Base-by-base conservation (phyloP, 163 green algal genomes). In the Smithsoniella earleae region DNA sequence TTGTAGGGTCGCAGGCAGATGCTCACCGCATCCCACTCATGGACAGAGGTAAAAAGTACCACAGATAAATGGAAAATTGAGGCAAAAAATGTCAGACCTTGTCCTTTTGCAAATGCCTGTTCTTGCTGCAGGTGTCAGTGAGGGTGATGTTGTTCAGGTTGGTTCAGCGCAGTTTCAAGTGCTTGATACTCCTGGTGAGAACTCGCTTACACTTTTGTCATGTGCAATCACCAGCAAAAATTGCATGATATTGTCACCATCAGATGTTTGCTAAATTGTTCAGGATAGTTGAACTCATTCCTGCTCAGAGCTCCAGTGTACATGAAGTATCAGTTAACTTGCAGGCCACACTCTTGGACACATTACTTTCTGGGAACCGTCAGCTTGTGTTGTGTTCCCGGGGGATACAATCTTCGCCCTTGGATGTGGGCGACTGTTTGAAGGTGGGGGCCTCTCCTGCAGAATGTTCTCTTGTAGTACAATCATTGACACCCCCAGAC, bases 301-400 rank as follows among this genome's bases (percentile, higher is more conserved):
- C 73, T n/a, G 43, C 2, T 62, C 31, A 54, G 3, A 46, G 20
- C 20, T 2, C 76, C 54, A 46, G 66, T 75, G 18, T 25, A 6
- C 66, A n/a, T 74, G 80, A 69, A 80, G 84, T 4, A 5, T 81
- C 8, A 52, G 83, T 62, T 80, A 86, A 80, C 66, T 45, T 2
- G 83, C 90, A 27, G 89, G 91, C 2, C 92, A 98, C 82, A 98
- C 92, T 2, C 73, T 77, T 18, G 92, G 93, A 1, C 94, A 98
- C 81, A 88, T 97, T 62, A 88, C 80, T 0, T 91, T 90, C 44
- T 94, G 89, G 81, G 87, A 95, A 46, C 84, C 87, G 1, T 54
- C 79, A 25, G 75, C 82, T 3, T 65, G 84, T 18, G 86, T 85
- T 6, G 73, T 96, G 6, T 96, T 96, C 66, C 80, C 83, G 46